phyloP scores from a whole-genome alignment of 108 stramenopile species.

The Pseudonitzschia multistriata region DNA sequence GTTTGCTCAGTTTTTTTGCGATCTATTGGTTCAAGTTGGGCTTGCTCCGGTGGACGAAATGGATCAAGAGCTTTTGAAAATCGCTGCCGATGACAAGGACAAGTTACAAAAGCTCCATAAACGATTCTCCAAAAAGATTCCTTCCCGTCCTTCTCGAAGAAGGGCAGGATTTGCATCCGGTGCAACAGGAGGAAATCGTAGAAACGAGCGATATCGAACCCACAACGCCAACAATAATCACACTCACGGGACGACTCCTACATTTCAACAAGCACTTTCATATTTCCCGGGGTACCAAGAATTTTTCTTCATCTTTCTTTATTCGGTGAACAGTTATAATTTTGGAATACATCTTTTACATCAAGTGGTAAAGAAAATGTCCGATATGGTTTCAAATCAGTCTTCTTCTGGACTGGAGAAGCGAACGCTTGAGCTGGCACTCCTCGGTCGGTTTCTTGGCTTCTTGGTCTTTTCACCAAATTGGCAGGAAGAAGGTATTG shows the following conservation, averaged over 20 bases:
- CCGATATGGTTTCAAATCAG: constrained; percentile 10
- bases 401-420: constrained; percentile 28
- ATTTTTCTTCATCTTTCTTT: constrained; percentile 79
- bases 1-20: constrained; percentile 79
- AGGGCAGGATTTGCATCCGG: constrained; percentile 36
- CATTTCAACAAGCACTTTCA: constrained; percentile 36
- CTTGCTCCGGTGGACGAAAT: constrained; percentile 72
- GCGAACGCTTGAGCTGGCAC: constrained; percentile 43
- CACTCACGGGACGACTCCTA: constrained; percentile 12
- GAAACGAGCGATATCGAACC: constrained; percentile 24
- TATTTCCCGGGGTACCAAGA: constrained; percentile 80
- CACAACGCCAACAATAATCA: constrained; percentile 22
- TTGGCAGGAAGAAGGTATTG: constrained; percentile 42
- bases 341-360: constrained; percentile 57
- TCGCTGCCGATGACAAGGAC: constrained; percentile 57
- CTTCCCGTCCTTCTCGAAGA: constrained; percentile 26
- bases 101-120: constrained; percentile 63
- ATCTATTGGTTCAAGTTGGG: constrained; percentile 77
- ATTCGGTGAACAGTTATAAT: constrained; percentile 57
- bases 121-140: constrained; percentile 56
- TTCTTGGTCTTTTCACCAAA: constrained; percentile 74
- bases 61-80: constrained; percentile 68
- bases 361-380: constrained; percentile 23
- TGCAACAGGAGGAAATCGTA: constrained; percentile 29
- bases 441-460: constrained; percentile 78